These are phyloP conservation scores for Arbutus unedo DNA, from an alignment of 148 eudicot species.

Conservation along the genomic window DNA sequence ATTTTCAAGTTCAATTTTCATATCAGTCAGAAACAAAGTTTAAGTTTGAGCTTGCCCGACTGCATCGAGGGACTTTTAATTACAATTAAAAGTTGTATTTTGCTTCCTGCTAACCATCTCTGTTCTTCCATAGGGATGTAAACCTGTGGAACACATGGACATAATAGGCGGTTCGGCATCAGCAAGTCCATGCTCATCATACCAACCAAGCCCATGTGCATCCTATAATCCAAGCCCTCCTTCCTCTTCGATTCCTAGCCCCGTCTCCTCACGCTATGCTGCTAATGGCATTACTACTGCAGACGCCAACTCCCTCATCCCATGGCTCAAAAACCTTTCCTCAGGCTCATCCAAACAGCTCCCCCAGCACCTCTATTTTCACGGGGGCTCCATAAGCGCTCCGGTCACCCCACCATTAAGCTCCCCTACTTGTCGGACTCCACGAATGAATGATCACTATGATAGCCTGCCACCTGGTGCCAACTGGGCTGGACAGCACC, in stretches of 20 bases:
- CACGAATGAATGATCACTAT: constrained; percentile 60
- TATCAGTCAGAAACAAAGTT: not conserved
- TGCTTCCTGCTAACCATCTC: constrained; percentile 3
- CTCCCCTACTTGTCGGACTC: constrained; percentile 83
- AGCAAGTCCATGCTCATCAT: constrained; percentile 81
- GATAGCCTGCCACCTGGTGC: constrained; percentile 52
- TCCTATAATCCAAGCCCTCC: constrained; percentile 89
- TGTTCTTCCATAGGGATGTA: constrained; percentile 64
- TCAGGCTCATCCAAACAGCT: constrained; percentile 58
- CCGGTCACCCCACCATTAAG: constrained; percentile 94
- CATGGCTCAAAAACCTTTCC: constrained; percentile 93
- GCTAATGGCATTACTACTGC: constrained; percentile 35
- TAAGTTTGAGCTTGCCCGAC: not conserved
- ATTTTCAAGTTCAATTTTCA: not conserved
- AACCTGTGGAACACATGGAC: constrained; percentile 62
- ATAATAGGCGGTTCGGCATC: constrained; percentile 69
- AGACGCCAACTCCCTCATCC: constrained; percentile 86
- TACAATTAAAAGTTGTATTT: constrained; percentile 2
- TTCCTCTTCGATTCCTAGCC: constrained; percentile 84
- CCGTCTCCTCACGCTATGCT: constrained; percentile 48
- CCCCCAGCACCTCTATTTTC: constrained; percentile 61
- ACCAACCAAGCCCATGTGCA: constrained; percentile 79
- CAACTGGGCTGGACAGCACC: constrained; percentile 61
- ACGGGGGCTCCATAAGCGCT: constrained; percentile 89
- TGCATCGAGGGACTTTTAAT: not conserved